Evolutionary conservation across 148 eudicot genomes (phyloP), one percentile per base, ranked within the genome.

Genomic region (Gaultheria prostrata): DNA sequence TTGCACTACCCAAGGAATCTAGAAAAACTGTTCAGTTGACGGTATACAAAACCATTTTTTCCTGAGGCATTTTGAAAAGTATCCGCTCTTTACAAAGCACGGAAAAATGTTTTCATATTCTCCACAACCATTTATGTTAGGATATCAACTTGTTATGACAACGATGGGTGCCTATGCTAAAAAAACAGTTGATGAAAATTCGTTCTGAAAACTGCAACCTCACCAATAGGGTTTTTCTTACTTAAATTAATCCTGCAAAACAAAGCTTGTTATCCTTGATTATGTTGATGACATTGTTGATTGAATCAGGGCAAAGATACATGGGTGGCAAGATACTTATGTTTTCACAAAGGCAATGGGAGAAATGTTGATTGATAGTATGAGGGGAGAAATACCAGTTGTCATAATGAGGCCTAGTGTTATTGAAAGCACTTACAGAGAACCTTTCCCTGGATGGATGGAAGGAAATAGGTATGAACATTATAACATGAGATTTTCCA

Each of bases 281-380:
- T 12, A 65, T 26, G 32, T 18, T 28, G 72, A 67, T 67, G 18
- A 71, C n/a, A 32, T 18, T 39, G n/a, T 6, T 35, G 24, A 45
- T 72, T 67, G 46, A 39, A 71, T 65, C 86, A 96, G 99, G 91
- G 98, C 99, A 21, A 90, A 92, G 82, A 90, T 92, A 83, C 88
- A 93, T 39, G 99, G 99, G 28, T 97, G 99, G 99, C 99, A 97
- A 91, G 99, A 97, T 83, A 97, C 99, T 0, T 97, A 97, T 46
- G 99, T 94, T 53, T 97, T 97, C 85, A 97, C 99, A 20, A 97
- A 97, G 87, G 99, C 99, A n/a, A 97, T 97, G 98, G 98, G 99
- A 71, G 99, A 97, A 85, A 97, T 97, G 98, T 73, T 94, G 88
- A 91, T 97, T 26, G 93, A 91, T 83, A 90, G 87, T 54, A 84